phyloP scores from a whole-genome alignment of 108 stramenopile species.

The Cyclotella baltica region DNA sequence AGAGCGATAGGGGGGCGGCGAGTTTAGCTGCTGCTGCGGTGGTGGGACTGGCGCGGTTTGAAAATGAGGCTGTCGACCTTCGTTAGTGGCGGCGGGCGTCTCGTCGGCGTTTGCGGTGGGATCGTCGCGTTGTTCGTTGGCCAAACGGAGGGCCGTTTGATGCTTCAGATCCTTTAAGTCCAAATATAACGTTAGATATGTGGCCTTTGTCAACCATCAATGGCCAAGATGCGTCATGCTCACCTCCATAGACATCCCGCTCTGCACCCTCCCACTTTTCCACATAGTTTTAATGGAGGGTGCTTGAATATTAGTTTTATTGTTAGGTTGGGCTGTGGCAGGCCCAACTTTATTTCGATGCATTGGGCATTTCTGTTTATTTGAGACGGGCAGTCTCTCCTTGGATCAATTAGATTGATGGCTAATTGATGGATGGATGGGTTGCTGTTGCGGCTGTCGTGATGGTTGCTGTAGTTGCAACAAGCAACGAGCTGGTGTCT shows the following conservation, averaged over 20 bases:
- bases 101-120: background rate
- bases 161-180: conserved; percentile 85
- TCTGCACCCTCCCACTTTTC: conserved; percentile 42
- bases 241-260: conserved; percentile 90
- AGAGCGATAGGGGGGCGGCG: background rate
- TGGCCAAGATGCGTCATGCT: conserved; percentile 24
- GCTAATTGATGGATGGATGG: too few relatives aligned
- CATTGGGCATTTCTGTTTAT: background rate
- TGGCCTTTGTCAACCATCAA: background rate
- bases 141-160: conserved; percentile 72
- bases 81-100: background rate
- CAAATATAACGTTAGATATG: background rate
- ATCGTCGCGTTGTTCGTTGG: conserved; percentile 58
- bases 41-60: background rate
- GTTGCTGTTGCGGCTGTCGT: too few relatives aligned
- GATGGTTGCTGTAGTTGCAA: too few relatives aligned
- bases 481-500: too few relatives aligned
- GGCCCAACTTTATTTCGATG: conserved; percentile 25
- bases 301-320: conserved; percentile 12
- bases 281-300: conserved; percentile 19
- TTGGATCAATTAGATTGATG: conserved; percentile 6
- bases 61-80: background rate
- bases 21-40: background rate
- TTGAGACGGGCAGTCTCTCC: background rate
- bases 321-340: conserved; percentile 12